Evolutionary conservation across 2,329 filamentous ascomycete species (phyloP), one percentile per base, ranked within the genome.

Genomic region (Fusarium abutilonis): DNA sequence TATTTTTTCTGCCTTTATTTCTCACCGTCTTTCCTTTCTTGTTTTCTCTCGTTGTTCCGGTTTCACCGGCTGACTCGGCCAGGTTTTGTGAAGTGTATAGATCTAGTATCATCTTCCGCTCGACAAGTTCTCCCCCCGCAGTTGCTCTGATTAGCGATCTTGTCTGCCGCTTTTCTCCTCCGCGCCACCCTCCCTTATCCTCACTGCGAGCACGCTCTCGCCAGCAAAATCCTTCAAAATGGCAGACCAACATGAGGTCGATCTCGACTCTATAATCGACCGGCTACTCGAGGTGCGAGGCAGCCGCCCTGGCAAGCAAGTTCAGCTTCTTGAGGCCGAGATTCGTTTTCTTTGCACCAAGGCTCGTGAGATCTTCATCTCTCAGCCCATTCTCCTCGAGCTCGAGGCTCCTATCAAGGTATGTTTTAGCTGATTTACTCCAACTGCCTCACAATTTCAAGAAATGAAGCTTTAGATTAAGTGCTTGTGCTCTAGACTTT

Each of bases 351-450:
- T 99, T 68, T 99, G 95, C 87, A 97, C 94, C 77, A 98, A 98
- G 84, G 93, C 94, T 64, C 90, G 95, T 69, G 95, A 99, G 83
- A 98, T 99, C 74, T 98, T 99, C 84, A 98, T 99, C 79, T 97
- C 93, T 63, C 95, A 99, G 83, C 95, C 95, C 68, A 98, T 98
- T 74, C 84, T 99, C 70, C 88, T 99, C 69, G 95, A 99, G 83
- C 87, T 99, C 46, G 95, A 98, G 80, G 95, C 95, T 75, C 95
- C 95, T 63, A 98, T 99, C 81, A 99, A 99, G 93, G 94, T 97
- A 84, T 72, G 83, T 52, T 45, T 15, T 36, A 39, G 40, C 17
- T 26, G 29, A 45, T n/a, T n/a, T 52, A 44, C 50, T 32, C 43
- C 36, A 14, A 44, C 35, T 34, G 52, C n/a, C 43, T 42, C 38